Percentiles rank a stretch among this genome's conserved stretches.
Evolutionary conservation across 2,329 filamentous ascomycete species (phyloP).

Genomic region (Penicillium oxalicum): DNA sequence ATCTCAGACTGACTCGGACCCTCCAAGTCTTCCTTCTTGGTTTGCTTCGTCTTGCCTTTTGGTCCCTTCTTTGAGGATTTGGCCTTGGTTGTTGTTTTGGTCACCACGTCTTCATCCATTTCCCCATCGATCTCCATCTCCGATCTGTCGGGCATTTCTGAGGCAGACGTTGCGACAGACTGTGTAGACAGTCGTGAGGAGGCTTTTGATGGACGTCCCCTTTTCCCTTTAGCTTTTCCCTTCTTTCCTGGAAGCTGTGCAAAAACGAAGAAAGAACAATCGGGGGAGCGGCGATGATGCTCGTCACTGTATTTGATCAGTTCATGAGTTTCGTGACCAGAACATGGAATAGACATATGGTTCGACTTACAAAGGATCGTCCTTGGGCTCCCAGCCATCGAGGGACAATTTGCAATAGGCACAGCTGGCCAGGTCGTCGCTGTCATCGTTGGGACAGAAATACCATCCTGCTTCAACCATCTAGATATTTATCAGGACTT

Average conservation of each 20-base stretch:
- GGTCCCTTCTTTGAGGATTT: constrained; percentile 48
- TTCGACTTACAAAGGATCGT: constrained; percentile 69
- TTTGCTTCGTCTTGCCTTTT: constrained; percentile 35
- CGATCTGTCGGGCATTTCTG: constrained; percentile 40
- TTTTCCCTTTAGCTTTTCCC: constrained; percentile 52
- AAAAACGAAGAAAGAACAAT: constrained; percentile 77
- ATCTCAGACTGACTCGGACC: constrained; percentile 30
- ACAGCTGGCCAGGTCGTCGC: constrained; percentile 84
- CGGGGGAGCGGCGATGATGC: constrained; percentile 69
- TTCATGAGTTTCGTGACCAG: constrained; percentile 9
- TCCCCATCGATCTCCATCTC: constrained; percentile 43
- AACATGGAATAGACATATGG: constrained; percentile 11
- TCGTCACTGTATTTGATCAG: constrained; percentile 58
- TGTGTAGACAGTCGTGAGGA: constrained; percentile 57
- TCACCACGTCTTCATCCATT: constrained; percentile 54
- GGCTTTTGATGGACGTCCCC: constrained; percentile 60
- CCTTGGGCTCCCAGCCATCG: constrained; percentile 89
- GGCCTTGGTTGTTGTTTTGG: constrained; percentile 43
- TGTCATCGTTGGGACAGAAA: constrained; percentile 77
- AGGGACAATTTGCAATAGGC: constrained; percentile 83
- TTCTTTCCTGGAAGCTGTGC: constrained; percentile 47
- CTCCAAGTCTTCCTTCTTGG: constrained; percentile 42
- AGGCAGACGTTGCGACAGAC: constrained; percentile 40
- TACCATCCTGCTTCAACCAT: constrained; percentile 91
- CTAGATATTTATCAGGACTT: constrained; percentile 38